phyloP scores from a whole-genome alignment of 352 stramenopile species.

The Globisporangium perplexum region DNA sequence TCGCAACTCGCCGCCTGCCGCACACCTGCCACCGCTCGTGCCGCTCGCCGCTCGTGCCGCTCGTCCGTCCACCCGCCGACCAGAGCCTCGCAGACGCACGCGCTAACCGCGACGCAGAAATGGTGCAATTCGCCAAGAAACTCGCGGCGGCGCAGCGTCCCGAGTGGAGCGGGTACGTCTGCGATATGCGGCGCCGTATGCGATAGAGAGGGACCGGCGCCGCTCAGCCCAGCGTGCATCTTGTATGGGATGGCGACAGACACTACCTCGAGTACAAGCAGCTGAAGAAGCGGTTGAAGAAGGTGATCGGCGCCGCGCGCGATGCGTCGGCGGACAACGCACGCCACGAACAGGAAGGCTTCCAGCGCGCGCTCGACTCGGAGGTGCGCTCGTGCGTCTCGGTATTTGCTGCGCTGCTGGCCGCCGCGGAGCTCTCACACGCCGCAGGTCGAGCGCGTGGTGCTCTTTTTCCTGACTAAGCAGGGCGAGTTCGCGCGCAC shows the following conservation, averaged over 20 bases:
- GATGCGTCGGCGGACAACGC: slow-evolving; percentile 21
- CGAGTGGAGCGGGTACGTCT: slow-evolving; percentile 63
- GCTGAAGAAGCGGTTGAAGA: slow-evolving; percentile 84
- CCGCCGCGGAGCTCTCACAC: no score
- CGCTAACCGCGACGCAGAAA: slow-evolving; percentile 7
- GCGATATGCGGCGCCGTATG: no score
- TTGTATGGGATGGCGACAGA: slow-evolving; percentile 21
- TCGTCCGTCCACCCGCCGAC: no score
- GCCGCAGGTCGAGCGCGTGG: slow-evolving; percentile 69
- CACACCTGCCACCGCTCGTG: no score
- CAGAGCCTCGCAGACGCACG: background rate
- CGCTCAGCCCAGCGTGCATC: no score
- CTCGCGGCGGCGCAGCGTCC: slow-evolving; percentile 58
- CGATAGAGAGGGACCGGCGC: no score
- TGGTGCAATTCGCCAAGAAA: slow-evolving; percentile 86
- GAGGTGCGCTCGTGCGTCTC: slow-evolving; percentile 23
- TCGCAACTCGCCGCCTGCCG: no score
- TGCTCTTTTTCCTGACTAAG: slow-evolving; percentile 83
- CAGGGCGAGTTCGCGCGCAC: slow-evolving; percentile 81
- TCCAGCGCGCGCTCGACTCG: slow-evolving; percentile 74
- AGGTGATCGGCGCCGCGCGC: slow-evolving; percentile 42
- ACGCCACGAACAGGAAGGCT: slow-evolving; percentile 47
- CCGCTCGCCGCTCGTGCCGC: no score
- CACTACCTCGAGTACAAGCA: slow-evolving; percentile 91
- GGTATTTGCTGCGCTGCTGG: no score